Evolutionary conservation across 2,329 filamentous ascomycete genomes (phyloP), one percentile per base, ranked within the genome.

Genomic region (Fusarium setosum): DNA sequence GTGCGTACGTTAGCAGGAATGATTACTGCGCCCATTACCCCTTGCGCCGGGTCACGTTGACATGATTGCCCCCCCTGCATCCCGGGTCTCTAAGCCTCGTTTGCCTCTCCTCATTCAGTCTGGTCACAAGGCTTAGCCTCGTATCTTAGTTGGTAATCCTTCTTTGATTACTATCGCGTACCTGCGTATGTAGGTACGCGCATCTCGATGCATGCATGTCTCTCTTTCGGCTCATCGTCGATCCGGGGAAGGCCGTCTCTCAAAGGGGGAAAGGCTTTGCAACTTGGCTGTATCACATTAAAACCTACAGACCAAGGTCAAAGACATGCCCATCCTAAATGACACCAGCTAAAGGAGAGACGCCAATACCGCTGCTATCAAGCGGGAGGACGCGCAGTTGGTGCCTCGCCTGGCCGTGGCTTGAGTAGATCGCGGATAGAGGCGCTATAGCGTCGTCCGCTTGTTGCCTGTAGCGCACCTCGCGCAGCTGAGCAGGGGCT

Each of bases 21-120:
- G 49, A 58, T 58, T 61, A 41, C 38, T 48, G 49, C 32, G n/a
- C 8, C 23, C 38, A 7, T 40, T n/a, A 42, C 62, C 64, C 65
- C 65, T 65, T 68, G 49, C 65, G 23, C 47, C 18, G 26, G 47
- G 61, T 67, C 65, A 68, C 63, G 64, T 62, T 65, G 56, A 62
- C 60, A 65, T 42, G 48, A 48, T 40, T 29, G 26, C 26, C 26
- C 26, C 60, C 65, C 64, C 56, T 67, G 64, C 64, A 65, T 65
- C 17, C 40, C 59, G 35, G 60, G 26, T 65, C 35, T 65, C 63
- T 41, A 50, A 26, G 26, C 51, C 49, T 45, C n/a, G 35, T 50
- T 47, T 24, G 41, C 62, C 49, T 53, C 29, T 20, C 35, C 13
- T 15, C 50, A 26, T 37, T 26, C 26, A 20, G 24, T 63, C 45